Conservation (phyloP, 306 rosid species). For the Vigna reflexopilosa region DNA sequence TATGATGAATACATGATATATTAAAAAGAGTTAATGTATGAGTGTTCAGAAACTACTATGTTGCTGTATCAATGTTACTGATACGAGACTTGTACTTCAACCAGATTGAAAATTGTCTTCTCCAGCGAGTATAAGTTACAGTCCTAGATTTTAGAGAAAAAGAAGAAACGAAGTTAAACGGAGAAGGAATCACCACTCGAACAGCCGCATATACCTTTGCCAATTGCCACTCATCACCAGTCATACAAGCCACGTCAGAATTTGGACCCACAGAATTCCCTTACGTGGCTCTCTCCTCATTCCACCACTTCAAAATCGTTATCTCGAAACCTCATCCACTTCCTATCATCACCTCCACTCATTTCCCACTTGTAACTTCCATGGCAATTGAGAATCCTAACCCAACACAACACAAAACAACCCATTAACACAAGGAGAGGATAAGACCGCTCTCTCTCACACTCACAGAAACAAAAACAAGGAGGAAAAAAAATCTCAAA, state of each 20-base stretch:
- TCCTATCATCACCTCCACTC: constrained; percentile 53
- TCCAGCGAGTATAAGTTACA: too few relatives aligned
- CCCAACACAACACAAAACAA: constrained; percentile 34
- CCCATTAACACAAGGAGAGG: constrained; percentile 27
- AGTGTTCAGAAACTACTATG: background rate
- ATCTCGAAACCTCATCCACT: constrained; percentile 57
- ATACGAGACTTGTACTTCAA: too few relatives aligned
- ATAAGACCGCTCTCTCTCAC: constrained; percentile 28
- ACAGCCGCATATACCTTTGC: constrained; percentile 44
- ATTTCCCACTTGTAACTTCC: constrained; percentile 35
- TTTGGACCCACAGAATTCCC: constrained; percentile 34
- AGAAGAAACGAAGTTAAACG: background rate
- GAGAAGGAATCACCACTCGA: constrained; percentile 24
- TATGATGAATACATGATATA: background rate
- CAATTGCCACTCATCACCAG: background rate
- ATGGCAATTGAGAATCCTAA: constrained; percentile 36
- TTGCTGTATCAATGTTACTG: too few relatives aligned
- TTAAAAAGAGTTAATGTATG: background rate
- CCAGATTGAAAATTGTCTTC: too few relatives aligned
- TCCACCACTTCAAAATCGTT: constrained; percentile 43
- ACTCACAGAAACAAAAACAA: constrained; percentile 10
- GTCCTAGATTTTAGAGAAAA: background rate
- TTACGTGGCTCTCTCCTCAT: constrained; percentile 17
- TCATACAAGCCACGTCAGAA: constrained; percentile 35
- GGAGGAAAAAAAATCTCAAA: constrained; percentile 2